Percentiles rank a stretch among this genome's conserved stretches.
Conservation (phyloP, 2,329 filamentous ascomycete genomes). For the Cladobotryum mycophilum region DNA sequence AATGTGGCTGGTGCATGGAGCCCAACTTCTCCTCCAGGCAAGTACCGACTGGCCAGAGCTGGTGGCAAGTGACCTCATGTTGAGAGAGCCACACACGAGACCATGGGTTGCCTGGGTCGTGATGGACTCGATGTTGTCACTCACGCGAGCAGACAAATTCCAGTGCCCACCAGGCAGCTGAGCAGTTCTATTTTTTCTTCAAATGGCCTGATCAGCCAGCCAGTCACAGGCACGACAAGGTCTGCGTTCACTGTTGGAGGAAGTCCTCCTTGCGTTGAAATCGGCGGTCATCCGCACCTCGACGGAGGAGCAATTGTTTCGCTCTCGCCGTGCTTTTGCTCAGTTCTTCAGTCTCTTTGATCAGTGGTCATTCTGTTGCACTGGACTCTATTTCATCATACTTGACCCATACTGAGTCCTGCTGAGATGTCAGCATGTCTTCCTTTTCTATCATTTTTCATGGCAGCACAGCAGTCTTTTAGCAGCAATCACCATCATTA, state of each 20-base stretch:
- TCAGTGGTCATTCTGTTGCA: not conserved
- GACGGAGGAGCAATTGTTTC: too few species aligned
- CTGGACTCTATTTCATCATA: not conserved
- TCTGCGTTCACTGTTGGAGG: too few species aligned
- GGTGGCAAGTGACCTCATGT: constrained; percentile 9
- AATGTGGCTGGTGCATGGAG: too few species aligned
- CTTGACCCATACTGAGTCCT: too few species aligned
- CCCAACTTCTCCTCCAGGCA: too few species aligned
- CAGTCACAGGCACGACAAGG: not conserved
- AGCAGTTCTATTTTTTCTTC: too few species aligned
- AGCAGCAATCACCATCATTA: not conserved
- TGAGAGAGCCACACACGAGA: not conserved
- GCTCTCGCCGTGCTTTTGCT: not conserved
- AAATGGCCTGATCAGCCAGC: not conserved
- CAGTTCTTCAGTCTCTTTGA: not conserved
- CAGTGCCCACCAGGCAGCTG: not conserved
- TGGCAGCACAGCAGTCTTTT: not conserved
- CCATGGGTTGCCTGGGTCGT: too few species aligned
- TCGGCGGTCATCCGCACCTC: not conserved
- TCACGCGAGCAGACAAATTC: not conserved
- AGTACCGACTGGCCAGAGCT: too few species aligned
- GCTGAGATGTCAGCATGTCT: not conserved
- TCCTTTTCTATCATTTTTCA: not conserved
- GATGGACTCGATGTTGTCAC: too few species aligned
- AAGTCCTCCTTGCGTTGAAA: not conserved